Evolutionary conservation across 2,329 filamentous ascomycete genomes (phyloP).

Genomic region (Aspergillus sp.): DNA sequence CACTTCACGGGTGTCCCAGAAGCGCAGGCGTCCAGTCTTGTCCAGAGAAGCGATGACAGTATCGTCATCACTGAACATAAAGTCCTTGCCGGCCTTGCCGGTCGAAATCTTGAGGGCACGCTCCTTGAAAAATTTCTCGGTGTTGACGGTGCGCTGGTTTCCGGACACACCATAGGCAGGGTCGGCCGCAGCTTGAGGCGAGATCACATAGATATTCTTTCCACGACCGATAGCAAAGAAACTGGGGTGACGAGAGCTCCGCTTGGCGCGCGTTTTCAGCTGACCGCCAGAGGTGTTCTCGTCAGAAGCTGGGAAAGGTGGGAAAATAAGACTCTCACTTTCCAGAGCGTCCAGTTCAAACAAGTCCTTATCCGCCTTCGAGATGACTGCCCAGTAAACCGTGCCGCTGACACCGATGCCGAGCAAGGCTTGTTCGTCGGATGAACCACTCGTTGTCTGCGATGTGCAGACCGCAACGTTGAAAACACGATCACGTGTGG

Average conservation of each 20-base stretch:
- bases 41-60: conserved; percentile 91
- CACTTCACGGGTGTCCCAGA: conserved; percentile 92
- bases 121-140: conserved; percentile 81
- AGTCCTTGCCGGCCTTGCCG: conserved; percentile 97
- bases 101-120: conserved; percentile 92
- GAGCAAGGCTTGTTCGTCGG: conserved; percentile 76
- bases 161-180: conserved; percentile 50
- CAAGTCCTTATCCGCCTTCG: conserved; percentile 72
- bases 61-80: conserved; percentile 96
- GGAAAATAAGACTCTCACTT: conserved; percentile 82
- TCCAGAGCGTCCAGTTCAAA: conserved; percentile 78
- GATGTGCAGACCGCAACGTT: conserved; percentile 81
- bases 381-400: conserved; percentile 91
- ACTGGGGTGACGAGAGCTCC: conserved; percentile 83
- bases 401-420: conserved; percentile 92
- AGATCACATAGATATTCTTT: conserved; percentile 90
- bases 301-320: conserved; percentile 79
- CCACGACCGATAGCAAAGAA: conserved; percentile 95
- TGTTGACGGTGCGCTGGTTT: conserved; percentile 67
- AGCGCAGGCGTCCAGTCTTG: conserved; percentile 93
- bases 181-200: conserved; percentile 56
- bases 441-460: conserved; percentile 50
- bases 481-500: conserved; percentile 90
- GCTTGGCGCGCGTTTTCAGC: conserved; percentile 90
- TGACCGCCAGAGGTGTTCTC: conserved; percentile 89